phyloP scores from a whole-genome alignment of 2,329 filamentous ascomycete genomes.

The Diaporthe caulivora region DNA sequence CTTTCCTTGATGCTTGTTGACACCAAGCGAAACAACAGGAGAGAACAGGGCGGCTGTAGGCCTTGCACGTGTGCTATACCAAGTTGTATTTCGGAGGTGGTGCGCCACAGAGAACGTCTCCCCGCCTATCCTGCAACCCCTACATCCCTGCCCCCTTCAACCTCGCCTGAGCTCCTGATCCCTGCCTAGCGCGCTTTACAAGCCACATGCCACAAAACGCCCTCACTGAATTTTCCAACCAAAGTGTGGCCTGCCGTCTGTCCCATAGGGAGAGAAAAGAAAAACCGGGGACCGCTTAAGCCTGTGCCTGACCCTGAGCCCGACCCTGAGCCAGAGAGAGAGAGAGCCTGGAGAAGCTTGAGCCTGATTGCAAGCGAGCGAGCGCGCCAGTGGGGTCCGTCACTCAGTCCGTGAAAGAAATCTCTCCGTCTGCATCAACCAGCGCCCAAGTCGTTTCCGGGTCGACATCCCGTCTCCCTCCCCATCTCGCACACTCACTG shows the following conservation, averaged over 20 bases:
- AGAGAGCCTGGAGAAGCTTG: neutral
- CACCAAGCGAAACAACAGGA: too few species aligned
- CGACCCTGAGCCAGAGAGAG: neutral
- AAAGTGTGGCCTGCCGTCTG: constrained; percentile 9
- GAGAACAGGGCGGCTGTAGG: neutral
- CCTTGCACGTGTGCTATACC: neutral
- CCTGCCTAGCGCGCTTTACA: constrained; percentile 33
- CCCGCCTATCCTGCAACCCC: neutral
- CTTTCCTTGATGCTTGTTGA: neutral
- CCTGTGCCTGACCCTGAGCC: neutral
- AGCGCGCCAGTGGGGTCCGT: constrained; percentile 37
- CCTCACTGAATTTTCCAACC: constrained; percentile 37
- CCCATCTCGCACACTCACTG: constrained; percentile 6
- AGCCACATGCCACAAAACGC: constrained; percentile 39
- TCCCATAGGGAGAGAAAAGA: too few species aligned
- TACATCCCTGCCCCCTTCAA: neutral
- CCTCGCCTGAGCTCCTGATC: neutral
- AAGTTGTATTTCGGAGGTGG: too few species aligned
- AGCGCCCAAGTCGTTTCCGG: constrained; percentile 33
- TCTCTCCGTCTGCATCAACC: constrained; percentile 36
- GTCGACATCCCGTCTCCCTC: constrained; percentile 35
- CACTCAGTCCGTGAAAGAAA: constrained; percentile 33
- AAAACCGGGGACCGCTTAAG: constrained; percentile 15
- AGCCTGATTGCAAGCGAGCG: constrained; percentile 30
- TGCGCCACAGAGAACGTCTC: constrained; percentile 34